Base-by-base conservation (phyloP, 176 grass and related monocot species). In the Musa acuminata region DNA sequence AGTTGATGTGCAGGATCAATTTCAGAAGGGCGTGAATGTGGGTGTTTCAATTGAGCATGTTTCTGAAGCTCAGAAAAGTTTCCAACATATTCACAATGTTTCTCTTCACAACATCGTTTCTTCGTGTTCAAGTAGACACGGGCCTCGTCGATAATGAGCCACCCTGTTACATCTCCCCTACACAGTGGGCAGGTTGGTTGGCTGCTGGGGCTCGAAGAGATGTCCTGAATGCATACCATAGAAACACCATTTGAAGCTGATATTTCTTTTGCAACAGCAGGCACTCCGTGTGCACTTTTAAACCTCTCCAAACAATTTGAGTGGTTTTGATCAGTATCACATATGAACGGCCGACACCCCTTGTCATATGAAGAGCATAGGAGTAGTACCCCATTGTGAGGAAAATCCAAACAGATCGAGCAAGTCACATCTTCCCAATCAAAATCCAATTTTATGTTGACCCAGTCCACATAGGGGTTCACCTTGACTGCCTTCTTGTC, bases 271-370 rank as follows among this genome's bases (percentile, higher is more conserved):
- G 26, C 72, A 83, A 82, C 82, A 69, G 71, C 70, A 64, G 90
- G 93, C 8, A 89, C 73, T 49, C 82, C 85, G 77, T 87, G 83
- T 55, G 94, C 90, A 80, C 80, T 82, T 79, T 89, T 91, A 62
- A 93, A 97, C 77, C 94, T 89, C 77, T 89, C 87, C 4, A 97
- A 90, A 64, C 94, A 97, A 74, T 97, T 97, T 55, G 94, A 97
- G 11, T 84, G 94, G 10, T 86, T 89, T 74, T 97, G 90, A 69
- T 97, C 94, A 1, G 94, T 97, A 19, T 93, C 94, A 16, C 90
- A 97, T 73, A 97, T 87, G 76, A 97, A 97, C 8, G 94, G 85
- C 23, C 94, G 86, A 80, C 94, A 97, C 0, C 94, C 94, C 64
- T 97, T 91, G 64, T 93, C 94, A 73, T 90, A 93, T 55, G 90